A percentile compares a stretch with the other conserved stretches of the same genome.
Conservation (phyloP, 768 basidiomycete species). For the Mycena belliarum region DNA sequence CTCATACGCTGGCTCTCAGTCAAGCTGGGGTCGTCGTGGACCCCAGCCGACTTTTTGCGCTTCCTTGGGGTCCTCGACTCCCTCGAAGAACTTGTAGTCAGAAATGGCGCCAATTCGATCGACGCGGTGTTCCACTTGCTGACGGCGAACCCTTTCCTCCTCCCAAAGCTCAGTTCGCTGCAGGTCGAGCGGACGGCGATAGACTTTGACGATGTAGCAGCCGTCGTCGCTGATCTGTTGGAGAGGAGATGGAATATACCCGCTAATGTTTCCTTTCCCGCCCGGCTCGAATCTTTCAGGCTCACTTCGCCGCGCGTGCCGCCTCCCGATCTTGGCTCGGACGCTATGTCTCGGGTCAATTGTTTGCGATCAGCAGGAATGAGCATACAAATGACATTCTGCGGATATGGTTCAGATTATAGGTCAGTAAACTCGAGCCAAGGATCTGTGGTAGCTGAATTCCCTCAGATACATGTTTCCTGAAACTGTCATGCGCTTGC, state of each 20-base stretch:
- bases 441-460: too few species aligned
- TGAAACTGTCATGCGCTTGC: too few species aligned
- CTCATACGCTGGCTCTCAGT: slow-evolving; percentile 8
- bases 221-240: slow-evolving; percentile 1
- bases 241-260: slow-evolving; percentile 6
- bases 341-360: not conserved
- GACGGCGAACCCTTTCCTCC: not conserved
- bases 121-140: not conserved
- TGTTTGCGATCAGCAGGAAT: slow-evolving; percentile 5
- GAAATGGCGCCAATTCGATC: not conserved
- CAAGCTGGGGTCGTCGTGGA: not conserved
- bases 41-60: not conserved
- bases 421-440: not conserved
- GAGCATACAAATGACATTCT: not conserved
- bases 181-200: not conserved
- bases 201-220: not conserved
- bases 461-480: too few species aligned
- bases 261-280: not conserved
- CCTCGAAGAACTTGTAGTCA: slow-evolving; percentile 7
- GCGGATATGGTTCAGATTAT: not conserved
- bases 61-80: not conserved
- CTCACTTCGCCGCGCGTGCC: slow-evolving; percentile 3
- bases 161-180: slow-evolving; percentile 3
- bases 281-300: not conserved
- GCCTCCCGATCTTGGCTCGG: not conserved